A percentile compares a stretch with the other conserved stretches of the same genome.
Conservation (phyloP, 805 yeast species). For the Candida adriatica region DNA sequence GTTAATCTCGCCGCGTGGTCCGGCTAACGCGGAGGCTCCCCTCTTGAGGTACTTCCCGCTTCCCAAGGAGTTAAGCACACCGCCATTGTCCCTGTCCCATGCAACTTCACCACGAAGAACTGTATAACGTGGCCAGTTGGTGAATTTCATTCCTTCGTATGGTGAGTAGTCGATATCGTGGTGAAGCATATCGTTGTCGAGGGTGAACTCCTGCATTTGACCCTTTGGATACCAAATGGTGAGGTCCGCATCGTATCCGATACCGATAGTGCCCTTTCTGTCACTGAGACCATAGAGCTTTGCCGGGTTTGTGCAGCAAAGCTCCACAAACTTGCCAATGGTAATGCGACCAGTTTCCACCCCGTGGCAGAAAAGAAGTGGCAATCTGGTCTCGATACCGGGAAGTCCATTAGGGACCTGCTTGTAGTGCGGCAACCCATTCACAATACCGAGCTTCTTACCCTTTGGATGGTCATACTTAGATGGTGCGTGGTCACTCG, state of each 20-base stretch:
- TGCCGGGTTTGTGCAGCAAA: constrained; percentile 40
- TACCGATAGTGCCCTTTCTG: constrained; percentile 35
- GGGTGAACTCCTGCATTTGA: constrained; percentile 20
- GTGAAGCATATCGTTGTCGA: constrained; percentile 27
- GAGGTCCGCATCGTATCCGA: constrained; percentile 43
- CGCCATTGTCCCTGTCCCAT: constrained; percentile 25
- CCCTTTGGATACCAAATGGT: constrained; percentile 41
- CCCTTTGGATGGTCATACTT: constrained; percentile 35
- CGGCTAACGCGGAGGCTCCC: constrained; percentile 18
- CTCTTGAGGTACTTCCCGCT: constrained; percentile 24
- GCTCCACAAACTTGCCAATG: constrained; percentile 37
- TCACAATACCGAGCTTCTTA: constrained; percentile 34
- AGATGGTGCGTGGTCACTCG: constrained; percentile 42
- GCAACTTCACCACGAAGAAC: constrained; percentile 31
- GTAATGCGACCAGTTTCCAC: constrained; percentile 34
- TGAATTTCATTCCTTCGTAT: constrained; percentile 32
- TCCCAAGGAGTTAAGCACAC: constrained; percentile 14
- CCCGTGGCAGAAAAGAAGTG: constrained; percentile 37
- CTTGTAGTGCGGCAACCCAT: constrained; percentile 35
- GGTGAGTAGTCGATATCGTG: constrained; percentile 35
- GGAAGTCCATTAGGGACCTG: constrained; percentile 43
- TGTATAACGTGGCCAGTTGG: constrained; percentile 42
- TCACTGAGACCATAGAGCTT: constrained; percentile 36
- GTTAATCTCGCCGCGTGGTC: constrained; percentile 19
- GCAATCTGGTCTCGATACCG: constrained; percentile 42